Conservation (phyloP, 2,329 filamentous ascomycete genomes). For the Fusarium neocosmosporiellum region DNA sequence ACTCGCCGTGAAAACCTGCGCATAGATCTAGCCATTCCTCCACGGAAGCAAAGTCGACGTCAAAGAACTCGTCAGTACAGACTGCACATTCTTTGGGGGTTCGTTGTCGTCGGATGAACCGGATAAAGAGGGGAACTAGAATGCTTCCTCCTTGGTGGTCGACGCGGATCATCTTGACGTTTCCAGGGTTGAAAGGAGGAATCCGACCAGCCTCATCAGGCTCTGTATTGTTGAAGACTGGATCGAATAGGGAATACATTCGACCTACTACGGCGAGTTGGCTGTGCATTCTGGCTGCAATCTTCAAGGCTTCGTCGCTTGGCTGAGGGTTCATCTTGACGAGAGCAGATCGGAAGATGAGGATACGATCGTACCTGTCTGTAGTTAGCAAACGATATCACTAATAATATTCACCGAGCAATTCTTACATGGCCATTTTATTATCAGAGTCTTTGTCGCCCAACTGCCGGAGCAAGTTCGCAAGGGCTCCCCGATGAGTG, state of each 20-base stretch:
- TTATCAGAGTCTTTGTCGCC: not conserved
- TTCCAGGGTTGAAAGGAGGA: not conserved
- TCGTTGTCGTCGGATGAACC: not conserved
- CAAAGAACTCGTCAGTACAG: constrained; percentile 10
- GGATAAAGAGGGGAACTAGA: not conserved
- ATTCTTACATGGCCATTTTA: not conserved
- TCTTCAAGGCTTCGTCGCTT: not conserved
- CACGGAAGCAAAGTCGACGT: constrained; percentile 5
- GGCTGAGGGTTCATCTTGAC: not conserved
- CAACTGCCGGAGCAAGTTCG: not conserved
- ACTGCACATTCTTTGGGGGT: not conserved
- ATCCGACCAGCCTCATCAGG: not conserved
- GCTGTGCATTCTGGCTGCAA: not conserved
- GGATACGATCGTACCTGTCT: not conserved
- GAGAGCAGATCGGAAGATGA: not conserved
- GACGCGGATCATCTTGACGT: not conserved
- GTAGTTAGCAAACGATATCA: not conserved
- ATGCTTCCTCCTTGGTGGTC: not conserved
- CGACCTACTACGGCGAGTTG: not conserved
- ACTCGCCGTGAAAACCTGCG: constrained; percentile 8
- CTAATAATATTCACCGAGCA: fast-evolving
- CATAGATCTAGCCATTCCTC: constrained; percentile 10
- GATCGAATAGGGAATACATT: not conserved
- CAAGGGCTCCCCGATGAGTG: not conserved
- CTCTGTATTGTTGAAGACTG: not conserved